phyloP scores from a whole-genome alignment of 768 basidiomycete species.

The Agrocybe pediades region DNA sequence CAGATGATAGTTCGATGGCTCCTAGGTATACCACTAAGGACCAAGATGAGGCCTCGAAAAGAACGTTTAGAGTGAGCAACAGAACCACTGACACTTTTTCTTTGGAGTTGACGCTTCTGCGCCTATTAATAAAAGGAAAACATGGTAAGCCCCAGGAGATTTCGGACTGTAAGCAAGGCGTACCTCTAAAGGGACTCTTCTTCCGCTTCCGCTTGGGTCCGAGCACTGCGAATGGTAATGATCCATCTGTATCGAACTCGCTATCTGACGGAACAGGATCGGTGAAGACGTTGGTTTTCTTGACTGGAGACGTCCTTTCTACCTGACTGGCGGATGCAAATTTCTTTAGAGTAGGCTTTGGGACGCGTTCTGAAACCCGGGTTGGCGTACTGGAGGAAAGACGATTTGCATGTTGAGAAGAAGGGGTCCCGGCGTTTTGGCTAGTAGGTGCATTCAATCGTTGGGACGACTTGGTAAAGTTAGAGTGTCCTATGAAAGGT shows the following conservation, averaged over 20 bases:
- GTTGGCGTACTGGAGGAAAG: too few relatives aligned
- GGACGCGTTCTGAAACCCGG: conserved; percentile 6
- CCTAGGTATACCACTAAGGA: conserved; percentile 5
- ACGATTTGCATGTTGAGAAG: too few relatives aligned
- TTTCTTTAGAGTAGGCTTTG: conserved; percentile 14
- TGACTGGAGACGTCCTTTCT: too few relatives aligned
- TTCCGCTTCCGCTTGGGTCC: neutral
- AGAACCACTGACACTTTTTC: too few relatives aligned
- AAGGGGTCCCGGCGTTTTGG: conserved; percentile 6
- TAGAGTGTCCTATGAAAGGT: too few relatives aligned
- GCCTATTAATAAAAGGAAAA: neutral
- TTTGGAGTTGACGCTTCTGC: too few relatives aligned
- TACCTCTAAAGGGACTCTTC: neutral
- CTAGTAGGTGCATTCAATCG: conserved; percentile 7
- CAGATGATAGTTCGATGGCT: conserved; percentile 11
- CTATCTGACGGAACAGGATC: neutral
- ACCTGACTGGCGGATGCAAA: neutral
- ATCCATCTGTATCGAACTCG: conserved; percentile 12
- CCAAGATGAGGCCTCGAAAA: neutral
- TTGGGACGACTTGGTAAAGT: neutral
- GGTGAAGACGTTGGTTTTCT: neutral
- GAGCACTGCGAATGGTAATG: conserved; percentile 5
- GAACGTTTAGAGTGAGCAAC: too few relatives aligned
- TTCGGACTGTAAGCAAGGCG: neutral
- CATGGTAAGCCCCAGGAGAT: neutral